Evolutionary conservation across 2,329 filamentous ascomycete species (phyloP).

Genomic region (Alternaria gansuensis): DNA sequence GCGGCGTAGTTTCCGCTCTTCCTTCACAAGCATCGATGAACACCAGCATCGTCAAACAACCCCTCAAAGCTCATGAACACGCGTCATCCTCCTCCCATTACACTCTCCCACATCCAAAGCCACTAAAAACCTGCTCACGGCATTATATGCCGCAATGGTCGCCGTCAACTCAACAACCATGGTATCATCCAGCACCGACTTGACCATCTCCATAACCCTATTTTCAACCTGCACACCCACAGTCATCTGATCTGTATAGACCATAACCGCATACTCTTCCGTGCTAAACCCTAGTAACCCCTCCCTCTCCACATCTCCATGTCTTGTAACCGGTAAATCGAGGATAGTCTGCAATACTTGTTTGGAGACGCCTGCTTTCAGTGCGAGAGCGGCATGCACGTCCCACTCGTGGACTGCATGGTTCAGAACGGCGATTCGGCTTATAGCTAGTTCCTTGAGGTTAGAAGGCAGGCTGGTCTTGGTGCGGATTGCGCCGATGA

Average conservation of each 20-base stretch:
- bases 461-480: conserved; percentile 59
- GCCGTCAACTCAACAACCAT: conserved; percentile 84
- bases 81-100: conserved; percentile 48
- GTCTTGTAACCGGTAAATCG: conserved; percentile 34
- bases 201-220: conserved; percentile 70
- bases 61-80: conserved; percentile 39
- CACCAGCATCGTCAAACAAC: neutral
- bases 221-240: conserved; percentile 74
- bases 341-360: conserved; percentile 63
- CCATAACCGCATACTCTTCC: conserved; percentile 72
- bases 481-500: conserved; percentile 66
- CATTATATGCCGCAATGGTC: conserved; percentile 82
- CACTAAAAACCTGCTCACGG: conserved; percentile 82
- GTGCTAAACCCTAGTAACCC: conserved; percentile 51
- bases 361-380: conserved; percentile 66
- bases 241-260: conserved; percentile 87
- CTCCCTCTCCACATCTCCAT: conserved; percentile 20
- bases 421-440: conserved; percentile 83
- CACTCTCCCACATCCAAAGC: conserved; percentile 72
- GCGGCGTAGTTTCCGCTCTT: conserved; percentile 27
- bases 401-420: conserved; percentile 86
- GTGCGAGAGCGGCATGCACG: conserved; percentile 74
- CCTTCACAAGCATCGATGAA: neutral
- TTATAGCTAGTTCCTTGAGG: conserved; percentile 80
- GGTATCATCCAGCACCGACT: conserved; percentile 68